Evolutionary conservation across 495 filamentous ascomycete species (phyloP).

Genomic region (Aspergillus bridgeri): DNA sequence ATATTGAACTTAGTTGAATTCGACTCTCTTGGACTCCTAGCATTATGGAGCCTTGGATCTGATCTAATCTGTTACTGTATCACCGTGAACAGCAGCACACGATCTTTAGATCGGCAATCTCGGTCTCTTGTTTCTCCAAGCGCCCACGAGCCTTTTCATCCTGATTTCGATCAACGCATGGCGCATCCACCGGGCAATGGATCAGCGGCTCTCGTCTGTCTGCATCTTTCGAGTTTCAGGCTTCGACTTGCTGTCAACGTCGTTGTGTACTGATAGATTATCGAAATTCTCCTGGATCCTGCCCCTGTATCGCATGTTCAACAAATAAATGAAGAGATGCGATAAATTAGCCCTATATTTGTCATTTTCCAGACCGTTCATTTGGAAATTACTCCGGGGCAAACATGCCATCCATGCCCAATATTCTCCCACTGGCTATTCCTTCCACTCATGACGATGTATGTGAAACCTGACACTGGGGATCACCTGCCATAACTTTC

Average conservation of each 20-base stretch:
- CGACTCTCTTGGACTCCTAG: neutral
- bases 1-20: neutral
- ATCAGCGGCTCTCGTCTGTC: too few species aligned
- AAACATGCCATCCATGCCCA: neutral
- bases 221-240: too few species aligned
- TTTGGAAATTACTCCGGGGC: too few species aligned
- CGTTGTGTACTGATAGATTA: too few species aligned
- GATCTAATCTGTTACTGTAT: neutral
- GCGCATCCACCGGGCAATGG: neutral
- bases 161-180: neutral
- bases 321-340: too few species aligned
- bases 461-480: neutral
- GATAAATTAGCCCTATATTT: too few species aligned
- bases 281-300: neutral
- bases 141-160: neutral
- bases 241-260: too few species aligned
- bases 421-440: neutral
- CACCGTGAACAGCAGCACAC: neutral
- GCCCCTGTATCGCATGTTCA: neutral
- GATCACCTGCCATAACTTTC: neutral
- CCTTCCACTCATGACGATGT: neutral
- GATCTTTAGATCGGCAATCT: neutral
- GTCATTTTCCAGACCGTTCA: too few species aligned
- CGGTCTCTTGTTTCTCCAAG: neutral
- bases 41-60: neutral